Evolutionary conservation across 2,329 filamentous ascomycete species (phyloP).

Genomic region (Amauroascus niger): DNA sequence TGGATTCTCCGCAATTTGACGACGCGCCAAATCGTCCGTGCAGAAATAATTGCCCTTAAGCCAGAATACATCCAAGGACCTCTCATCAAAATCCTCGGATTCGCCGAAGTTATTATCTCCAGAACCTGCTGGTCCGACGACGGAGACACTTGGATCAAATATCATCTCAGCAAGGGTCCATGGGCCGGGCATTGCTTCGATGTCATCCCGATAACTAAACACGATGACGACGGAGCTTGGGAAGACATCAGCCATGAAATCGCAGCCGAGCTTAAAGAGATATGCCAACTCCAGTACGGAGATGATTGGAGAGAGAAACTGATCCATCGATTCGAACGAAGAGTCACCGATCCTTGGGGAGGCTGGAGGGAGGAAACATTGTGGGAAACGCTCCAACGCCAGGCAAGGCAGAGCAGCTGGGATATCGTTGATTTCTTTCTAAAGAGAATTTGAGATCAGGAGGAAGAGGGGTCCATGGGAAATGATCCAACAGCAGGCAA

Average conservation of each 20-base stretch:
- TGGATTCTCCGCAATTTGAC: slow-evolving; percentile 14
- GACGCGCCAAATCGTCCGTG: slow-evolving; percentile 9
- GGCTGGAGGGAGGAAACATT: slow-evolving; percentile 7
- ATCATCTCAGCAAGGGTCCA: slow-evolving; percentile 3
- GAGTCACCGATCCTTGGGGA: slow-evolving; percentile 7
- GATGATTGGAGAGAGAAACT: slow-evolving; percentile 5
- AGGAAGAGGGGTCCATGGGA: no score
- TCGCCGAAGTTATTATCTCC: slow-evolving; percentile 10
- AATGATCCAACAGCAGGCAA: no score
- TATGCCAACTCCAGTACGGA: slow-evolving; percentile 9
- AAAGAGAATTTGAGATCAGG: neutral
- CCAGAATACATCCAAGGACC: slow-evolving; percentile 10
- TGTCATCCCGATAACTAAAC: slow-evolving; percentile 7
- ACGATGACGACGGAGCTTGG: slow-evolving; percentile 5
- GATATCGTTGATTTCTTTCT: neutral
- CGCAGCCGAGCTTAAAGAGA: neutral
- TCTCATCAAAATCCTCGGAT: slow-evolving; percentile 11
- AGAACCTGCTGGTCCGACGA: slow-evolving; percentile 7
- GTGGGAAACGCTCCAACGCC: slow-evolving; percentile 6
- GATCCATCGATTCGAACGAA: slow-evolving; percentile 4
- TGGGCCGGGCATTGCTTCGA: slow-evolving; percentile 13
- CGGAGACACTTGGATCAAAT: slow-evolving; percentile 3
- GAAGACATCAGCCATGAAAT: slow-evolving; percentile 10
- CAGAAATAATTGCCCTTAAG: slow-evolving; percentile 9
- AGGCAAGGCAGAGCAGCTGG: slow-evolving; percentile 1